Percentiles rank a stretch among this genome's conserved stretches.
phyloP scores from a whole-genome alignment of 2,329 filamentous ascomycete species.

The Fusarium temperatum region DNA sequence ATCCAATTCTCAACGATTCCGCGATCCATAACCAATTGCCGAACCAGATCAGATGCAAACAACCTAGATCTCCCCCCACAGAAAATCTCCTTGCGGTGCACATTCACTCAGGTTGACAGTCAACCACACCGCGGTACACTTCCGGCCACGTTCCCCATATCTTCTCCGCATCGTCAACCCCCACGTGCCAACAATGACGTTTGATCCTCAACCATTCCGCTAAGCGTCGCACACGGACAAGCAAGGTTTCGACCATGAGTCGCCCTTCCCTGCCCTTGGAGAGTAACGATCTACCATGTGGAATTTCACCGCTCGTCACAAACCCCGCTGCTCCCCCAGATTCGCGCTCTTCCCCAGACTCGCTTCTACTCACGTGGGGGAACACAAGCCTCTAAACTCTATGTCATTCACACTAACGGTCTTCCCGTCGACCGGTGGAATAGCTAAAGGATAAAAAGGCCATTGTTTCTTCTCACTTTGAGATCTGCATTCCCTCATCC shows the following conservation, averaged over 20 bases:
- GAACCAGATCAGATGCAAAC: neutral
- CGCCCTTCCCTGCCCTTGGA: neutral
- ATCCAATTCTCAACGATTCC: neutral
- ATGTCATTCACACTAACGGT: neutral
- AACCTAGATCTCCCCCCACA: neutral
- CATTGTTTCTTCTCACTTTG: neutral
- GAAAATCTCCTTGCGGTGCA: neutral
- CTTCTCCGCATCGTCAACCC: neutral
- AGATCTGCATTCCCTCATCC: neutral
- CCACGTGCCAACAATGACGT: slow-evolving; percentile 1
- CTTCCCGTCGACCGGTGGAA: neutral
- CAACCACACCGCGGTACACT: neutral
- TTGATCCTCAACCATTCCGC: neutral
- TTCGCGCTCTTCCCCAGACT: slow-evolving; percentile 9
- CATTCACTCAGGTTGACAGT: slow-evolving; percentile 2
- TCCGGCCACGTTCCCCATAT: neutral
- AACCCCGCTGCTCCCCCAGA: neutral
- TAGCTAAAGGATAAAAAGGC: neutral
- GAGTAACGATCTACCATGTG: neutral
- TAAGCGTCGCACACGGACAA: neutral
- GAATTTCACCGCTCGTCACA: neutral
- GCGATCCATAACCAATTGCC: neutral
- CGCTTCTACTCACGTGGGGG: neutral
- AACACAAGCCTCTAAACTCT: neutral
- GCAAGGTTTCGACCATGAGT: neutral